Conservation (phyloP, 352 stramenopile species). For the Phytophthora cactorum region DNA sequence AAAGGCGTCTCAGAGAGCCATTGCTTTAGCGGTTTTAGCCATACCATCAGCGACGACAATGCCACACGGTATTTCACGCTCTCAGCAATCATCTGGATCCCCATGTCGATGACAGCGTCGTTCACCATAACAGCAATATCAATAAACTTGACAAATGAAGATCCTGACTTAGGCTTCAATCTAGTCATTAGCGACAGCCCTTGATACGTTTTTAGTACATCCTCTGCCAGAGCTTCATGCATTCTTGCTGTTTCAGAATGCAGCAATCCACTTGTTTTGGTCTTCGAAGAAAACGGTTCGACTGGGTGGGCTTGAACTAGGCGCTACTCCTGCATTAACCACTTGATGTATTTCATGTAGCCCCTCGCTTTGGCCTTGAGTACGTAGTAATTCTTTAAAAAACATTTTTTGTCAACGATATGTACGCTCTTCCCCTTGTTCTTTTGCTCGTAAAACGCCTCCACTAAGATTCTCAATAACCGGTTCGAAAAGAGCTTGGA, state of each 20-base stretch:
- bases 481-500: background rate
- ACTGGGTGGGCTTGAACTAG: background rate
- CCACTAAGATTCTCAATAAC: background rate
- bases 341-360: background rate
- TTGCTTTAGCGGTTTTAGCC: background rate
- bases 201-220: background rate
- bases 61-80: background rate
- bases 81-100: background rate
- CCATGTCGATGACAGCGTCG: background rate
- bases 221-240: background rate
- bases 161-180: background rate
- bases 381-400: background rate
- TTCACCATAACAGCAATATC: background rate
- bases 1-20: conserved; percentile 1
- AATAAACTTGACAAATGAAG: background rate
- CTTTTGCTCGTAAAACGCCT: background rate
- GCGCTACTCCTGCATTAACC: background rate
- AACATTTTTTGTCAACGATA: background rate
- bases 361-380: background rate
- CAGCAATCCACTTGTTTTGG: background rate
- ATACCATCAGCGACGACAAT: background rate
- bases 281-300: background rate
- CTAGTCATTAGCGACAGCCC: background rate
- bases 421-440: background rate
- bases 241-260: background rate